Base-by-base conservation (phyloP, 78 protist genomes). In the Dictyostelium firmibasis region DNA sequence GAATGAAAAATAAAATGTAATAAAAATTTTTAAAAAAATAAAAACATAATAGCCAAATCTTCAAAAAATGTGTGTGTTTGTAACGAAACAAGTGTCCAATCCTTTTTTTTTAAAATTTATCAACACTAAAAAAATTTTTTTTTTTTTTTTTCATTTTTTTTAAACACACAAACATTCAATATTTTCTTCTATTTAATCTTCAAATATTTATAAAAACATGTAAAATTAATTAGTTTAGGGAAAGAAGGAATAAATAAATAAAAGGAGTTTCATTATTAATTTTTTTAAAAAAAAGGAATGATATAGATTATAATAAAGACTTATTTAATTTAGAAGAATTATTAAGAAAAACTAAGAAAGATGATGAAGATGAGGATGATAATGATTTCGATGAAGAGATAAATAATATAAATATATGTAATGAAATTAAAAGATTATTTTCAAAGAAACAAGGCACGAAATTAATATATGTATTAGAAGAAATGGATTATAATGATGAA, bases 271-370 rank as follows among this genome's bases (percentile, higher is more conserved):
- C 25, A 6, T 53, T 1, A 62, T 25, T 62, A 62, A 25, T 62
- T 62, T 62, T 62, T 25, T 25, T 62, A 8, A 13, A 72, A 11
- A 10, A 69, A 72, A 72, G 36, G 79, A 72, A 72, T 72, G 44
- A 72, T 33, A 72, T 72, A 72, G 79, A 72, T 33, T 72, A 72
- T 33, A 72, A 72, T 72, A 33, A 72, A 72, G 79, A 31, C 5
- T 72, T 72, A 72, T 72, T 27, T 72, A 33, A 29, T 29, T 72
- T 72, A 33, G 79, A 72, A 72, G 79, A 72, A 13, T 31, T 72
- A 35, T 33, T 72, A 72, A 27, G 23, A 31, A 31, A 72, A 16
- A 18, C 35, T 18, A 67, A 25, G 11, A 18, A 8, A 7, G 20
- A 53, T 18, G 23, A 23, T 20, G 70, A 67, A 11, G 29, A 23